phyloP scores from a whole-genome alignment of 176 grass and related monocot species.

The Melocanna baccifera region DNA sequence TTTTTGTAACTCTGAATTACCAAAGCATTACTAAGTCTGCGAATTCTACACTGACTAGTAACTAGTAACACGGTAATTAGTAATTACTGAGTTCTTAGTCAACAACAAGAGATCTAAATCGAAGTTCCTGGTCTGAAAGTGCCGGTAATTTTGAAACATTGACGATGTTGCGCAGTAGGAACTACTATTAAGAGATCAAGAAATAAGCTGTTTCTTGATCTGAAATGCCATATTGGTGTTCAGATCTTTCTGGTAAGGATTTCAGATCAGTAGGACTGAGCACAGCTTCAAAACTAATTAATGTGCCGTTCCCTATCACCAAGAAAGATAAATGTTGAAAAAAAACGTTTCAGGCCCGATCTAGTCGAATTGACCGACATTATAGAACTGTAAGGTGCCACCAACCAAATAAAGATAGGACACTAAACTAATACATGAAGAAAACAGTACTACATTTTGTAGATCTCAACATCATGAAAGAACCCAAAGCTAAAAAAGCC shows the following conservation, averaged over 20 bases:
- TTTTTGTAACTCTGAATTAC: background rate
- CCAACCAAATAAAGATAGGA: slow-evolving; percentile 28
- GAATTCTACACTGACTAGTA: background rate
- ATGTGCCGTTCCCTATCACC: slow-evolving; percentile 27
- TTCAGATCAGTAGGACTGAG: background rate
- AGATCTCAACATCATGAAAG: slow-evolving; percentile 31
- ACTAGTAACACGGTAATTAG: background rate
- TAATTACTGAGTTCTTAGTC: background rate
- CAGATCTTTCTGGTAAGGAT: slow-evolving; percentile 26
- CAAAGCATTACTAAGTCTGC: background rate
- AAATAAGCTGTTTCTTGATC: background rate
- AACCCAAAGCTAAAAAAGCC: background rate
- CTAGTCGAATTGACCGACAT: slow-evolving; percentile 41
- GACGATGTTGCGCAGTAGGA: background rate
- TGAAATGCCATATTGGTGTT: background rate
- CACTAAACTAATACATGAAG: slow-evolving; percentile 14
- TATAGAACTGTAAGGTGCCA: slow-evolving; percentile 28
- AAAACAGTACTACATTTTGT: background rate
- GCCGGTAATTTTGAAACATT: background rate
- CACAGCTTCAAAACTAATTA: slow-evolving; percentile 8
- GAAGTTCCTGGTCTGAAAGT: background rate
- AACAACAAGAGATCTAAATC: background rate
- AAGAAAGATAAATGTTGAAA: slow-evolving; percentile 25
- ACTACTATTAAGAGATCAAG: background rate
- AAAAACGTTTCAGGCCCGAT: slow-evolving; percentile 9